A percentile compares a stretch with the other conserved stretches of the same genome.
Evolutionary conservation across 768 basidiomycete species (phyloP).

Genomic region (Mycena alexandri): DNA sequence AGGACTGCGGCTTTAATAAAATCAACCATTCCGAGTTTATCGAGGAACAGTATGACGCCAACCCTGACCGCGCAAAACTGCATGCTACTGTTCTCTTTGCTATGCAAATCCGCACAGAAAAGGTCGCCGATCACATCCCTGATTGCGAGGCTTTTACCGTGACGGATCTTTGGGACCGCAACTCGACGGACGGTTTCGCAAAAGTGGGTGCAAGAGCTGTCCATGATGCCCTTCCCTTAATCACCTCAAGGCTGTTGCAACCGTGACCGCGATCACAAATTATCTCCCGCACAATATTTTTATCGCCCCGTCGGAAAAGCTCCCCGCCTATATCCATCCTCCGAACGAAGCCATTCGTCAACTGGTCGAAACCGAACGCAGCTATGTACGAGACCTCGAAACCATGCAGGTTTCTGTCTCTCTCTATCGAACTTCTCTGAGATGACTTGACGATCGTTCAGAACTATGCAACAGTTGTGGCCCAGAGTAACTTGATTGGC

Average conservation of each 20-base stretch:
- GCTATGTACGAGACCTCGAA: conserved; percentile 60
- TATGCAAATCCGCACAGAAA: conserved; percentile 82
- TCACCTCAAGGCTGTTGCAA: conserved; percentile 78
- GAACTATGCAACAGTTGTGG: conserved; percentile 90
- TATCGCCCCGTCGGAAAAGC: too few relatives aligned
- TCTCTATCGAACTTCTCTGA: conserved; percentile 3
- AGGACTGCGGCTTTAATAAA: conserved; percentile 67
- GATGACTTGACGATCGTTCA: conserved; percentile 46
- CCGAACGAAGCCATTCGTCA: conserved; percentile 73
- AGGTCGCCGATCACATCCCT: conserved; percentile 68
- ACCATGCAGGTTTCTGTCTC: conserved; percentile 84
- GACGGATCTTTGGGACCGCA: conserved; percentile 89
- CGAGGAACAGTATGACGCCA: conserved; percentile 70
- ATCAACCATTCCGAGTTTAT: conserved; percentile 75
- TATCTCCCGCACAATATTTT: conserved; percentile 79
- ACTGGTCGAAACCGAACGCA: conserved; percentile 77
- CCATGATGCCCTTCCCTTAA: conserved; percentile 15
- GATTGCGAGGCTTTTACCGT: conserved; percentile 88
- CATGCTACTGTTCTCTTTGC: conserved; percentile 90
- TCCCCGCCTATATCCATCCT: background rate
- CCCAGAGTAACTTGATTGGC: conserved; percentile 63
- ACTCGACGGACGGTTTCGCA: conserved; percentile 92
- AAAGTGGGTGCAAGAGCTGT: conserved; percentile 69
- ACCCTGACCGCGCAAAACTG: conserved; percentile 88
- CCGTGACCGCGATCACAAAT: conserved; percentile 85